Evolutionary conservation across 1,284 basidiomycete genomes (phyloP), one percentile per base, ranked within the genome.

Genomic region (Fomitopsis palustris): DNA sequence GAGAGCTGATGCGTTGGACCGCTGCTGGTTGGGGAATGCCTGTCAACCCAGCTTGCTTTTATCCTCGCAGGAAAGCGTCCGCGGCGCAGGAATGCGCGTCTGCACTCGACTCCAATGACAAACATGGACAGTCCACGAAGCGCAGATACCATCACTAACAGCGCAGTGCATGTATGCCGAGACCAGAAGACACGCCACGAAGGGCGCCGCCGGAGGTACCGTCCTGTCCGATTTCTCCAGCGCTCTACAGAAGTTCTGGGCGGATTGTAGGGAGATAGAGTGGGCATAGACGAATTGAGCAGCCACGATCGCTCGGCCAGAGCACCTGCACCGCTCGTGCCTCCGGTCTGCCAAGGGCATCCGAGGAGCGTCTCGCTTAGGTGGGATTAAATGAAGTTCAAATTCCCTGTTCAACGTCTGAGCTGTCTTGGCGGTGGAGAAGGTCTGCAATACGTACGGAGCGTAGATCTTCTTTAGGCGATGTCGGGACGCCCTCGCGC

Each of bases 231-330:
- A n/a, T 35, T 35, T 12, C 17, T 27, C 25, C 1, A 33, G 45
- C 45, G 45, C 45, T 27, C 25, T 29, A 25, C 45, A 47, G 55
- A 56, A 49, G 21, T 9, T 19, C 14, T 16, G 12, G 33, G 37
- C 55, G 55, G 55, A 56, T 8, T 23, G 33, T 27, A 31, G 45
- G 55, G 55, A 49, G 55, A 27, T 56, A 56, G 45, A 56, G 55
- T 17, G 55, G 55, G 27, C n/a, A 55, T 55, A 55, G 54, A 55
- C 54, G 1, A 10, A 19, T 17, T 10, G 6, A 41, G 54, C 16
- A 47, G 54, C 42, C 21, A 31, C 27, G 53, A 39, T 35, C 49
- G 49, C 49, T 52, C 49, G 49, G 17, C n/a, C 31, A 52, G n/a
- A n/a, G 31, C 49, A 52, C 29, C 49, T 35, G 49, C 49, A 52